A percentile compares a stretch with the other conserved stretches of the same genome.
phyloP scores from a whole-genome alignment of 106 monocot species.

The Phalaenopsis aphrodite region DNA sequence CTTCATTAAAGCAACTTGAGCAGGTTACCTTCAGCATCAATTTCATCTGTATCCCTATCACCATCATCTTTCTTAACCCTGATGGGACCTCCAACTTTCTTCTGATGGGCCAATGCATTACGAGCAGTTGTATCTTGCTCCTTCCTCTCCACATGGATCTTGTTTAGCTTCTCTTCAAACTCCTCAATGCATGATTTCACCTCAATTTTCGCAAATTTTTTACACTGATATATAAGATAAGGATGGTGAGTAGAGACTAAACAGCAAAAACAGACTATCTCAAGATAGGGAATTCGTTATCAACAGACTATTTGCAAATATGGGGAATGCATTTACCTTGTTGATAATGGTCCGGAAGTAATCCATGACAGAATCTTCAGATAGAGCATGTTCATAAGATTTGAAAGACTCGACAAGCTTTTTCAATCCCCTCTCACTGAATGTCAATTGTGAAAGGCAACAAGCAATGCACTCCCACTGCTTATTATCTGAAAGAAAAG shows the following conservation, averaged over 20 bases:
- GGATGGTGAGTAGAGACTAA: slow-evolving; percentile 4
- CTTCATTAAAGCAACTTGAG: background rate
- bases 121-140: slow-evolving; percentile 72
- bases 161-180: slow-evolving; percentile 85
- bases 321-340: slow-evolving; percentile 45
- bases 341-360: slow-evolving; percentile 68
- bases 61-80: slow-evolving; percentile 10
- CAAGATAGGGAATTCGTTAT: background rate
- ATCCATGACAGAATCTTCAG: slow-evolving; percentile 78
- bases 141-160: slow-evolving; percentile 67
- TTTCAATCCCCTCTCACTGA: slow-evolving; percentile 85
- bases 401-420: slow-evolving; percentile 86
- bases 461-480: slow-evolving; percentile 83
- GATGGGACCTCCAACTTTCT: slow-evolving; percentile 42
- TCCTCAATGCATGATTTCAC: slow-evolving; percentile 78
- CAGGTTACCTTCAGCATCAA: slow-evolving; percentile 52
- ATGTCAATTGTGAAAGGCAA: slow-evolving; percentile 91
- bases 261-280: background rate
- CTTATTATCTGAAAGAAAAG: slow-evolving; percentile 48
- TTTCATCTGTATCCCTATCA: slow-evolving; percentile 9
- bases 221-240: slow-evolving; percentile 44
- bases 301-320: background rate
- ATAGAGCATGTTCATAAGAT: slow-evolving; percentile 75
- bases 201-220: slow-evolving; percentile 89
- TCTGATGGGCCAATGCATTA: slow-evolving; percentile 64